Percentiles rank a stretch among this genome's conserved stretches.
phyloP scores from a whole-genome alignment of 2,329 filamentous ascomycete genomes.

The Pyrenochaeta sp. region DNA sequence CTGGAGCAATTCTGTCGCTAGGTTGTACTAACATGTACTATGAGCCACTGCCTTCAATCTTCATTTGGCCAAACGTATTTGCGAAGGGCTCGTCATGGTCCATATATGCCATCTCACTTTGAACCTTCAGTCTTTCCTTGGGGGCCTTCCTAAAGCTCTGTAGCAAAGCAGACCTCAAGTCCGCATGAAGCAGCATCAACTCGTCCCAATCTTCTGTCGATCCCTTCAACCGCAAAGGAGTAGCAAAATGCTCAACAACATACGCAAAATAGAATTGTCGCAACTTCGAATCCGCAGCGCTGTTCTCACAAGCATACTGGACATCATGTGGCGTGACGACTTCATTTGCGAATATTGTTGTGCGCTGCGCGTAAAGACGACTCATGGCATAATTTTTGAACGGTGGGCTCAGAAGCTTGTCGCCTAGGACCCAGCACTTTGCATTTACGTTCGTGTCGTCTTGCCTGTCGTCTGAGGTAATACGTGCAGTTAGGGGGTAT shows the following conservation, averaged over 20 bases:
- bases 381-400: constrained; percentile 23
- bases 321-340: constrained; percentile 1
- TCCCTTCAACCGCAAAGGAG: constrained; percentile 4
- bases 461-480: background rate
- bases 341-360: background rate
- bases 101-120: background rate
- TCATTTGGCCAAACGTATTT: background rate
- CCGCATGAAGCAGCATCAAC: constrained; percentile 10
- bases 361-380: constrained; percentile 3
- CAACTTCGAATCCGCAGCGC: constrained; percentile 6
- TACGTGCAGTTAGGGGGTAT: constrained; percentile 5
- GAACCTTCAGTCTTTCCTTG: background rate
- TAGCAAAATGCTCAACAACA: constrained; percentile 8
- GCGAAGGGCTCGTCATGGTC: background rate
- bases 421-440: constrained; percentile 16
- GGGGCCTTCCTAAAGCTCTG: background rate
- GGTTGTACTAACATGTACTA: background rate
- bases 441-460: background rate
- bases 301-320: constrained; percentile 9
- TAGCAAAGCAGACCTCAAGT: constrained; percentile 2
- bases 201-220: constrained; percentile 13
- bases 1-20: background rate
- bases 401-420: constrained; percentile 9
- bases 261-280: constrained; percentile 11
- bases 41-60: background rate